Evolutionary conservation across 345 rosid genomes (phyloP), one percentile per base, ranked within the genome.

Genomic region (Nephelium lappaceum): DNA sequence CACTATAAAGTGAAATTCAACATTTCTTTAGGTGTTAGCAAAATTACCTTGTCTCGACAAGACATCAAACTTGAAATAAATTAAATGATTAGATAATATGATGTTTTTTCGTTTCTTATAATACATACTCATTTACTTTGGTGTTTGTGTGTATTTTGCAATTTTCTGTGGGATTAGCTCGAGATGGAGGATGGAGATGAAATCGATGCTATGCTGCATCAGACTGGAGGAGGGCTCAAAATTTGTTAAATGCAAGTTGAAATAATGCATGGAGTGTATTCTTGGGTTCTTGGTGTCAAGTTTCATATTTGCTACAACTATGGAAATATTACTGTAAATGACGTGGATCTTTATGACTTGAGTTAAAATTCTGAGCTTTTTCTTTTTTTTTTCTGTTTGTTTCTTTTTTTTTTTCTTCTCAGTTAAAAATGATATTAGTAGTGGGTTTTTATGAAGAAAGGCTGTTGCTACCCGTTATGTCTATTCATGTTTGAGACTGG

Each of bases 181-280:
- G 98, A 92, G 21, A 93, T 93, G 98, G 97, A 93, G 82, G 98
- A 93, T 67, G 98, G 97, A 51, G 98, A 93, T 81, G 97, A 93
- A 84, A 92, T 92, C 21, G 97, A 93, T 41, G 97, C 98, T 0
- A 91, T 93, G 97, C 92, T 92, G 63, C 97, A 93, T 82, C 97
- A 92, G 85, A 92, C 97, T 15, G 98, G 98, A 53, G 95, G 95
- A 11, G 73, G 47, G 11, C 39, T 25, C 64, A 47, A 55, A 63
- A 36, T 62, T 15, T 43, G 15, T 6, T 74, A 67, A 53, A 15
- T 8, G 67, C 25, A 3, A 7, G 11, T 45, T n/a, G 75, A 39
- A 43, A 5, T 31, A 31, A 31, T 27, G 9, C 9, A 57, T 69
- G 15, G 58, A 42, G 38, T 3, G 62, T 57, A 1, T 67, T 3